Conservation (phyloP, 176 grass and related monocot species). For the Pontederia paniculata region DNA sequence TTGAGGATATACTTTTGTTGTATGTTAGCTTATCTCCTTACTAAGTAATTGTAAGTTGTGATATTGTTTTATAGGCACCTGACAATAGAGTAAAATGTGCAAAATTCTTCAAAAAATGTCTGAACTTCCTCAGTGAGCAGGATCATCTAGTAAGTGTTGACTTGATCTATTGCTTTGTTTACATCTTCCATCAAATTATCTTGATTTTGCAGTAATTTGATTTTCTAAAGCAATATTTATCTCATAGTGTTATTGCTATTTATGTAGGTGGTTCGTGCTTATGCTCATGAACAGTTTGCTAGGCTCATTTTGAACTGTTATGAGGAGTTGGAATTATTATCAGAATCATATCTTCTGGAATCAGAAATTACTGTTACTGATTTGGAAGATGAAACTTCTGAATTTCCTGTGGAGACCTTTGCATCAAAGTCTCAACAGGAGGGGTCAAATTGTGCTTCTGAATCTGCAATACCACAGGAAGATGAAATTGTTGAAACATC, state of each 20-base stretch:
- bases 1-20: constrained; percentile 4
- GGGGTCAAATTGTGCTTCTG: constrained; percentile 21
- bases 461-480: constrained; percentile 16
- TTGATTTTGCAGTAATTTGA: neutral
- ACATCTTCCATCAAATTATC: neutral
- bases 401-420: constrained; percentile 56
- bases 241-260: neutral
- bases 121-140: constrained; percentile 88
- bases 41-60: constrained; percentile 13
- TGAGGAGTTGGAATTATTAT: constrained; percentile 82
- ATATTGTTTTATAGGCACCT: constrained; percentile 46
- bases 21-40: constrained; percentile 6
- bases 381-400: constrained; percentile 63
- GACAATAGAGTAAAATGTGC: constrained; percentile 83
- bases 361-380: constrained; percentile 87
- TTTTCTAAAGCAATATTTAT: constrained; percentile 8
- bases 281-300: constrained; percentile 96
- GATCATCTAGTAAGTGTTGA: constrained; percentile 71
- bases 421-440: constrained; percentile 32
- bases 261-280: constrained; percentile 73
- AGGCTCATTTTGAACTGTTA: constrained; percentile 90
- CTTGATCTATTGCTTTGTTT: constrained; percentile 7
- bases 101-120: constrained; percentile 87
- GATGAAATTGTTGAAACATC: constrained; percentile 25
- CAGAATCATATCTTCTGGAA: constrained; percentile 69